A percentile compares a stretch with the other conserved stretches of the same genome.
Conservation (phyloP, 257 asterid species). For the Mentha longifolia region DNA sequence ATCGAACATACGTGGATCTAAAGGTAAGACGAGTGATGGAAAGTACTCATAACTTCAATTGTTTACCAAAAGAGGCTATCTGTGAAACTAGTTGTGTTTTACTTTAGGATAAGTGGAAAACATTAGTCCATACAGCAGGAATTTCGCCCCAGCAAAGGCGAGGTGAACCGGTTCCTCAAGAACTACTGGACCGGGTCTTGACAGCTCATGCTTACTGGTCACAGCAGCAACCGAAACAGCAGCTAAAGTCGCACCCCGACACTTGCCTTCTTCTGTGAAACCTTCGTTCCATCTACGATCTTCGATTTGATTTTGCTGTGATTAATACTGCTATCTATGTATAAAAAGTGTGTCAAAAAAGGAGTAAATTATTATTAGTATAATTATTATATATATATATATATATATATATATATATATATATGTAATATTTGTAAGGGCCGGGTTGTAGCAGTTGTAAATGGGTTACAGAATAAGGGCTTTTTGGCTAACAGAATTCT, state of each 20-base stretch:
- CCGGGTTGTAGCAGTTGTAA: conserved; percentile 51
- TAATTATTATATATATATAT: conserved; percentile 13
- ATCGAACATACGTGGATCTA: conserved; percentile 92
- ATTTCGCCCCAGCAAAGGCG: conserved; percentile 98
- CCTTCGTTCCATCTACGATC: background rate
- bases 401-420: no score
- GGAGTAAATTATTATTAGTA: conserved; percentile 29
- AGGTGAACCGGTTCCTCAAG: conserved; percentile 99
- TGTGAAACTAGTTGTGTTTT: background rate
- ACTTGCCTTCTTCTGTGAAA: conserved; percentile 66
- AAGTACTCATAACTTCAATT: background rate
- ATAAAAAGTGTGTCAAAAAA: conserved; percentile 35
- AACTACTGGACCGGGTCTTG: conserved; percentile 85
- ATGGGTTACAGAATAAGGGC: conserved; percentile 54
- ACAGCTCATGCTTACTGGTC: conserved; percentile 97
- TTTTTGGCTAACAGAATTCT: conserved; percentile 28
- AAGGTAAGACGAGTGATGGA: conserved; percentile 53
- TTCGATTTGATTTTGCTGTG: conserved; percentile 27
- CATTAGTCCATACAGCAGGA: conserved; percentile 96
- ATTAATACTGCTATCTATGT: conserved; percentile 38
- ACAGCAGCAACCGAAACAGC: conserved; percentile 88
- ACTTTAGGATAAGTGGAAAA: conserved; percentile 93
- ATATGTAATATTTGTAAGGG: conserved; percentile 22
- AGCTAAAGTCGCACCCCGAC: conserved; percentile 67
- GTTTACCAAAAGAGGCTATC: background rate